Conservation (phyloP, 768 basidiomycete species). For the Suillus discolor region DNA sequence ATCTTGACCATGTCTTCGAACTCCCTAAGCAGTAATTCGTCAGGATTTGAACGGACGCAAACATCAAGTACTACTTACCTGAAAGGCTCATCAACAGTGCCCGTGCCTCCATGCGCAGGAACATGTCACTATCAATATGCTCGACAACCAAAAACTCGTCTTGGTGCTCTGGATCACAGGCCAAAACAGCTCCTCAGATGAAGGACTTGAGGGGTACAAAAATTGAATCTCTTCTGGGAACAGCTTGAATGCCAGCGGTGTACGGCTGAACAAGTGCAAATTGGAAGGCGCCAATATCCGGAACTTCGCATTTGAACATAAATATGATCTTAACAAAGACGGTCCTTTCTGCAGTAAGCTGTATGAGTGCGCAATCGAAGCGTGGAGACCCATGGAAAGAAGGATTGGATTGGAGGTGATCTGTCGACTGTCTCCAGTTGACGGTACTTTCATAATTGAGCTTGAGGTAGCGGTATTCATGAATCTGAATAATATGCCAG, state of each 20-base stretch:
- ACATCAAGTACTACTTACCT: too few species aligned
- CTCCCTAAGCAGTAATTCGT: too few species aligned
- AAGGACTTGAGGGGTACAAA: conserved; percentile 27
- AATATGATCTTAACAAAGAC: conserved; percentile 23
- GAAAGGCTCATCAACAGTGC: too few species aligned
- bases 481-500: conserved; percentile 17
- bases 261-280: conserved; percentile 28
- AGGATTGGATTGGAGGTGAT: conserved; percentile 35
- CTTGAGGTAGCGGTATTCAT: conserved; percentile 26
- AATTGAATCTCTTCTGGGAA: conserved; percentile 9
- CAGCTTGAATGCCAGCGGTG: conserved; percentile 16
- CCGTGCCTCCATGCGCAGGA: conserved; percentile 7
- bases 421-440: conserved; percentile 29
- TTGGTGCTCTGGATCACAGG: conserved; percentile 17
- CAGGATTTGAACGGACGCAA: too few species aligned
- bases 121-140: conserved; percentile 34
- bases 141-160: conserved; percentile 31
- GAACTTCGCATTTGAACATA: conserved; percentile 25
- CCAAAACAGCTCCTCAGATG: conserved; percentile 18
- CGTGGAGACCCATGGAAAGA: conserved; percentile 26
- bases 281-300: conserved; percentile 4
- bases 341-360: not conserved
- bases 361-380: conserved; percentile 32
- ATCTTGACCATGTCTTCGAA: too few species aligned
- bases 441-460: conserved; percentile 29